A percentile compares a stretch with the other conserved stretches of the same genome.
Evolutionary conservation across 306 rosid species (phyloP).

Genomic region (Cucurbita pepo): DNA sequence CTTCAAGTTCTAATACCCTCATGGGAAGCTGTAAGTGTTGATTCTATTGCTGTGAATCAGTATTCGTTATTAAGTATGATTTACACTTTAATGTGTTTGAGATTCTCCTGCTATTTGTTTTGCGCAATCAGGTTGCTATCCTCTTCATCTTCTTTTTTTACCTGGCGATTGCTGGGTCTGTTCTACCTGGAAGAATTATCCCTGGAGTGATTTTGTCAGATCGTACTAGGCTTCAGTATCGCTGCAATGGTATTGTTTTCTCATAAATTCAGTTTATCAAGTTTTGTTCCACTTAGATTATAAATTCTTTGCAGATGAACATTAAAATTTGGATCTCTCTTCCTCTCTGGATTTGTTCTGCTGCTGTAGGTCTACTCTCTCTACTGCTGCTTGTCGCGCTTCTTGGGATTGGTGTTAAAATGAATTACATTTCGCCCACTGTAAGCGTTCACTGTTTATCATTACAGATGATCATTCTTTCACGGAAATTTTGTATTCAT

Average conservation of each 20-base stretch:
- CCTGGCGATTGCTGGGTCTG: slow-evolving; percentile 62
- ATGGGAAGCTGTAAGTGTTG: slow-evolving; percentile 28
- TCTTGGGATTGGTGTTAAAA: slow-evolving; percentile 43
- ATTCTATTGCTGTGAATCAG: not conserved
- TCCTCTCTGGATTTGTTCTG: not conserved
- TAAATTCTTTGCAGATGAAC: not conserved
- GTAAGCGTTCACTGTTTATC: slow-evolving; percentile 34
- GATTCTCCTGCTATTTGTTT: not conserved
- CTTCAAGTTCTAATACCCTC: slow-evolving; percentile 30
- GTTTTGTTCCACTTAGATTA: not conserved
- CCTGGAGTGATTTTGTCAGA: slow-evolving; percentile 55
- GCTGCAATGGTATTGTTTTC: slow-evolving; percentile 64
- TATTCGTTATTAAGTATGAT: not conserved
- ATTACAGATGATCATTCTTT: not conserved
- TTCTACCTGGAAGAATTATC: slow-evolving; percentile 59
- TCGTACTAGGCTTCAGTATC: slow-evolving; percentile 60
- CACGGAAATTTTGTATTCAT: not conserved
- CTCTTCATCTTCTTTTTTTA: slow-evolving; percentile 47
- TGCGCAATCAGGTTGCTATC: slow-evolving; percentile 33
- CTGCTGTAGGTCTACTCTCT: slow-evolving; percentile 39
- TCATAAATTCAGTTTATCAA: not conserved
- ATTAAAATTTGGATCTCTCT: not conserved
- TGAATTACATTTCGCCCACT: slow-evolving; percentile 44
- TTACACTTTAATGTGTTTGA: not conserved
- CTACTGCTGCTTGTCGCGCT: slow-evolving; percentile 50